Percentiles rank a stretch among this genome's conserved stretches.
These are phyloP conservation scores for Neurospora sp. DNA, from an alignment of 495 filamentous ascomycete species.

Conservation along the genomic window DNA sequence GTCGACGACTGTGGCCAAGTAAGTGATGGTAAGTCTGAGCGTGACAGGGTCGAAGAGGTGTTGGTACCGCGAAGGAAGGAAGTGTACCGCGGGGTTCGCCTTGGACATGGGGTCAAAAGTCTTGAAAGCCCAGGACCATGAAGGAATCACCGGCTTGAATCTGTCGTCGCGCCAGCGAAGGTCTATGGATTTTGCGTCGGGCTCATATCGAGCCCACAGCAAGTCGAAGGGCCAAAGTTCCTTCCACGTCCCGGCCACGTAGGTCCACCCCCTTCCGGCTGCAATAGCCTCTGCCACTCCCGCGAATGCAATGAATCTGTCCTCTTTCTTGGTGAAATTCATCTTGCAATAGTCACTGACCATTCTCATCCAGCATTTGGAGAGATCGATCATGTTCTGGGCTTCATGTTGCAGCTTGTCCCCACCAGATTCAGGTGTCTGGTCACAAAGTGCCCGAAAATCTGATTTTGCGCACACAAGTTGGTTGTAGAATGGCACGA, in stretches of 20 bases:
- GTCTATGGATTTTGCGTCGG: not conserved
- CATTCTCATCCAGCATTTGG: not conserved
- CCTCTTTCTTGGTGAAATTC: slow-evolving; percentile 7
- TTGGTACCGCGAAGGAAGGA: not conserved
- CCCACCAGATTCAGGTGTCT: not conserved
- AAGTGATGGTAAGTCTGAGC: not conserved
- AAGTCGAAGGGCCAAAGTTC: slow-evolving; percentile 1
- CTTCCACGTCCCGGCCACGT: slow-evolving; percentile 13
- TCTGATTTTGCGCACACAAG: not conserved
- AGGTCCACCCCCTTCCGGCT: not conserved
- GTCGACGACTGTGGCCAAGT: not conserved
- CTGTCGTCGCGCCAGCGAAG: not conserved
- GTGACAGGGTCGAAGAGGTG: not conserved
- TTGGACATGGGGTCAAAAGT: not conserved
- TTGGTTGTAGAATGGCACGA: not conserved
- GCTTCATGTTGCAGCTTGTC: not conserved
- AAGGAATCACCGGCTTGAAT: not conserved
- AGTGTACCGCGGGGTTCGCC: not conserved
- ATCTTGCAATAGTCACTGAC: not conserved
- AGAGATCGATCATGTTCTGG: not conserved
- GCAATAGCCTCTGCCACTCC: slow-evolving; percentile 9
- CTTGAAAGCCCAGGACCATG: not conserved
- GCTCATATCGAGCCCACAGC: not conserved
- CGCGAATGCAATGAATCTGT: slow-evolving; percentile 10
- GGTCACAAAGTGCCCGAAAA: not conserved